A percentile compares a stretch with the other conserved stretches of the same genome.
Conservation (phyloP, 345 rosid species). For the Citrus reticulata region DNA sequence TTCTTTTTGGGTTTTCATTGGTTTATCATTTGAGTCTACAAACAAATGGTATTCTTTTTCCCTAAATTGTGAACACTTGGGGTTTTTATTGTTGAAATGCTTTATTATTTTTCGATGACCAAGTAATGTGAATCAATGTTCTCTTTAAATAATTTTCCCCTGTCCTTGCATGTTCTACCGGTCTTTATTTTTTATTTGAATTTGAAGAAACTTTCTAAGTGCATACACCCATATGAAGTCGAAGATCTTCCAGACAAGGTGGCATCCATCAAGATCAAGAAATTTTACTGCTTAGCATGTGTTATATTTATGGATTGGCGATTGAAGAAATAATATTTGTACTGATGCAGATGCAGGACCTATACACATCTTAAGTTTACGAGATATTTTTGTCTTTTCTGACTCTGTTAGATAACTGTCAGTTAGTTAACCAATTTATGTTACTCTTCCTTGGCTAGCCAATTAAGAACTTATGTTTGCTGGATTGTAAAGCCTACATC, state of each 20-base stretch:
- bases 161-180: background rate
- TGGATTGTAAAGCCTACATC: no score
- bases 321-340: no score
- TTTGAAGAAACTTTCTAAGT: background rate
- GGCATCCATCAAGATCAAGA: background rate
- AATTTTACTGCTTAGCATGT: background rate
- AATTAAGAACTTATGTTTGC: no score
- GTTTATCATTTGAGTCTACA: background rate
- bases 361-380: no score
- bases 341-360: no score
- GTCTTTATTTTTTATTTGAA: background rate
- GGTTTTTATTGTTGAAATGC: background rate
- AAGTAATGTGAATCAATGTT: background rate
- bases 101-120: background rate
- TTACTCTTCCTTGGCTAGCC: no score
- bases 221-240: background rate
- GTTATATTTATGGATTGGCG: background rate
- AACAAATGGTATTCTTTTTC: background rate
- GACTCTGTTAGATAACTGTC: no score
- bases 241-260: background rate
- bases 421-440: no score
- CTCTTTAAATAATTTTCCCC: background rate
- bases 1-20: background rate
- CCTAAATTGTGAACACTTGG: background rate
- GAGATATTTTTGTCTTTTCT: no score